These are phyloP conservation scores for Xylaria multiplex DNA, from an alignment of 2,329 filamentous ascomycete genomes.

Conservation along the genomic window DNA sequence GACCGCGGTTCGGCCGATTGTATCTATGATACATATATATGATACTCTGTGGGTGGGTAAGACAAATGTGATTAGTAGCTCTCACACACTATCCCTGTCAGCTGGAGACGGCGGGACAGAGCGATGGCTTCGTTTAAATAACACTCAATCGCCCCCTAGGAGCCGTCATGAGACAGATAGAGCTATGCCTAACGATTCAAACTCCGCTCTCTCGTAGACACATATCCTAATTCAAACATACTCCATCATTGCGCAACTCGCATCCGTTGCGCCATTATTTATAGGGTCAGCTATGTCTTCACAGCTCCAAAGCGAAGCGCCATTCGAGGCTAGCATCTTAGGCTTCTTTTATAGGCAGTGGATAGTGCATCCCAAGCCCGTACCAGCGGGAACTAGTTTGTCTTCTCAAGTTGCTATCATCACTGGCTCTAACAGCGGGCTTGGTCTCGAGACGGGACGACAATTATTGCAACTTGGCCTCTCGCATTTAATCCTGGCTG, in stretches of 20 bases:
- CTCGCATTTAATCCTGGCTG: conserved; percentile 55
- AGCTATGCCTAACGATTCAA: neutral
- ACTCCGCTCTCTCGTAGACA: neutral
- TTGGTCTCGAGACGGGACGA: conserved; percentile 56
- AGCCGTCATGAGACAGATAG: neutral
- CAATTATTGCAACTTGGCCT: conserved; percentile 53
- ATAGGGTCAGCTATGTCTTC: conserved; percentile 48
- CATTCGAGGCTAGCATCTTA: conserved; percentile 50
- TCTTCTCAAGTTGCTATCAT: conserved; percentile 54
- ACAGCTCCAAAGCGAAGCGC: conserved; percentile 48
- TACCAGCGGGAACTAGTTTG: conserved; percentile 41
- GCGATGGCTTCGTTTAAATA: neutral
- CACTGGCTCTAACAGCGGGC: conserved; percentile 57
- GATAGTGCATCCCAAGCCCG: conserved; percentile 34
- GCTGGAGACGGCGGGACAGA: too few relatives aligned
- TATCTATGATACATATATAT: neutral
- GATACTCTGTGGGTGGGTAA: neutral
- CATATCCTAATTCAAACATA: neutral
- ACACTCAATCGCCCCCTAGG: neutral
- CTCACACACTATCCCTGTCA: too few relatives aligned
- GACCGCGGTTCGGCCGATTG: conserved; percentile 21
- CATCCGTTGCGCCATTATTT: neutral
- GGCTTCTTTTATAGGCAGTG: conserved; percentile 53
- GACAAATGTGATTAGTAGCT: neutral
- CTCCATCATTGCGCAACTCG: neutral